Evolutionary conservation across 352 stramenopile species (phyloP).

Genomic region (Globisporangium takayamanum): DNA sequence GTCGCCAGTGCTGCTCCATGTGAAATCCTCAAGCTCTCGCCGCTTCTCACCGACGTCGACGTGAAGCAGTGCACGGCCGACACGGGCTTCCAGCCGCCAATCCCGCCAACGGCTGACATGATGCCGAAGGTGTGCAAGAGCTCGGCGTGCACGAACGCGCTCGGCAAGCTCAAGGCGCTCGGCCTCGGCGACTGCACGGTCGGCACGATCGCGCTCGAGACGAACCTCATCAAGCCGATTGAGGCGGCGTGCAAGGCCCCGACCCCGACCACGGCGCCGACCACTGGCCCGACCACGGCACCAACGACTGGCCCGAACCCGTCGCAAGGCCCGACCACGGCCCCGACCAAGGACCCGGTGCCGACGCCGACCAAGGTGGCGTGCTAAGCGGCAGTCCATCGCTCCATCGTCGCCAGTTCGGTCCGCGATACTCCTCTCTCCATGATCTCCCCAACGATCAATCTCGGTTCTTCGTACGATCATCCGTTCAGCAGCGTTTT

Average conservation of each 20-base stretch:
- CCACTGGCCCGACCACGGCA: too few species aligned
- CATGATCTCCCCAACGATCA: too few species aligned
- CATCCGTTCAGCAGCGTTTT: too few species aligned
- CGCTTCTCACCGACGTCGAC: not conserved
- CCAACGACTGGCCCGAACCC: too few species aligned
- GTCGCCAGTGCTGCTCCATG: slow-evolving; percentile 3
- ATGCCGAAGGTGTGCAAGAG: slow-evolving; percentile 3
- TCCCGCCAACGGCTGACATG: not conserved
- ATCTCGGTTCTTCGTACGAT: too few species aligned
- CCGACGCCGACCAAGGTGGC: too few species aligned
- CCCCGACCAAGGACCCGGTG: too few species aligned
- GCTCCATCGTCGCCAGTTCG: too few species aligned
- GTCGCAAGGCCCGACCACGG: too few species aligned
- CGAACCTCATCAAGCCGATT: not conserved
- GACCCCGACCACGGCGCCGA: too few species aligned
- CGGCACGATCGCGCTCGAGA: not conserved
- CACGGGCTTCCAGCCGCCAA: not conserved
- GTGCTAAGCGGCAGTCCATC: too few species aligned
- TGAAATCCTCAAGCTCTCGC: not conserved
- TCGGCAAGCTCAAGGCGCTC: not conserved
- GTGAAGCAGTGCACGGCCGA: not conserved
- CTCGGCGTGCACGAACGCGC: not conserved
- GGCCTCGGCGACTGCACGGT: slow-evolving; percentile 3
- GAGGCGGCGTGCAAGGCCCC: not conserved
- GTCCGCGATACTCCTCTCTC: too few species aligned